Evolutionary conservation across 2,329 filamentous ascomycete genomes (phyloP).

Genomic region (Dactylonectria estremocensis): DNA sequence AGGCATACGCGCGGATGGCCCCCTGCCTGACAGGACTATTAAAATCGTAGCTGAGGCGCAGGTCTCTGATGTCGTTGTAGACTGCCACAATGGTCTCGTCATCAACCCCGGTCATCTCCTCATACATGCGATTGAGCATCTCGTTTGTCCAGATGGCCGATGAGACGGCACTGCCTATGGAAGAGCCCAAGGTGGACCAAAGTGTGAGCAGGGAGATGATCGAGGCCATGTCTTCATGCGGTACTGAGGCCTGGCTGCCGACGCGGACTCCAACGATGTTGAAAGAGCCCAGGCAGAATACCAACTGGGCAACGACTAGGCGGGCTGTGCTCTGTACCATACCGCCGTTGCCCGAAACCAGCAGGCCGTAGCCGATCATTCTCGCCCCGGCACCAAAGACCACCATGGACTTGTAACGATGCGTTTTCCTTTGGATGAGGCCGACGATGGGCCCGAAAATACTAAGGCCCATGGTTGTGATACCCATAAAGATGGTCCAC

Average conservation of each 20-base stretch:
- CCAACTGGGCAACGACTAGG: slow-evolving; percentile 54
- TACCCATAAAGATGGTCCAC: slow-evolving; percentile 59
- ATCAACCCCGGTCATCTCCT: slow-evolving; percentile 49
- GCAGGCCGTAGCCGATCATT: slow-evolving; percentile 56
- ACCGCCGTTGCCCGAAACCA: slow-evolving; percentile 47
- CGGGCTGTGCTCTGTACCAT: slow-evolving; percentile 54
- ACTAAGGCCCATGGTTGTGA: slow-evolving; percentile 57
- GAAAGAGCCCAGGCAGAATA: slow-evolving; percentile 56
- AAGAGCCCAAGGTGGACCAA: slow-evolving; percentile 58
- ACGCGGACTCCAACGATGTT: slow-evolving; percentile 59
- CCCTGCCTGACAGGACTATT: slow-evolving; percentile 55
- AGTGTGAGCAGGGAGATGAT: slow-evolving; percentile 56
- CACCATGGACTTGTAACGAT: slow-evolving; percentile 60
- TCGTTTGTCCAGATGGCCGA: slow-evolving; percentile 58
- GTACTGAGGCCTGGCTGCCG: slow-evolving; percentile 58
- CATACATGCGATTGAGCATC: slow-evolving; percentile 53
- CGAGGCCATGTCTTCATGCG: slow-evolving; percentile 59
- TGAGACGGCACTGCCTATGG: slow-evolving; percentile 57
- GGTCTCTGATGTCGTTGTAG: slow-evolving; percentile 54
- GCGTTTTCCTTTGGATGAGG: slow-evolving; percentile 54
- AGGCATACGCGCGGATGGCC: slow-evolving; percentile 55
- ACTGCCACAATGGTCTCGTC: slow-evolving; percentile 46
- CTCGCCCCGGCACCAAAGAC: slow-evolving; percentile 55
- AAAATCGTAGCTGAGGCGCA: slow-evolving; percentile 53
- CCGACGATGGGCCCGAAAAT: slow-evolving; percentile 55